Conservation (phyloP, 139 green algal genomes). For the Diplosphaera chodatii region DNA sequence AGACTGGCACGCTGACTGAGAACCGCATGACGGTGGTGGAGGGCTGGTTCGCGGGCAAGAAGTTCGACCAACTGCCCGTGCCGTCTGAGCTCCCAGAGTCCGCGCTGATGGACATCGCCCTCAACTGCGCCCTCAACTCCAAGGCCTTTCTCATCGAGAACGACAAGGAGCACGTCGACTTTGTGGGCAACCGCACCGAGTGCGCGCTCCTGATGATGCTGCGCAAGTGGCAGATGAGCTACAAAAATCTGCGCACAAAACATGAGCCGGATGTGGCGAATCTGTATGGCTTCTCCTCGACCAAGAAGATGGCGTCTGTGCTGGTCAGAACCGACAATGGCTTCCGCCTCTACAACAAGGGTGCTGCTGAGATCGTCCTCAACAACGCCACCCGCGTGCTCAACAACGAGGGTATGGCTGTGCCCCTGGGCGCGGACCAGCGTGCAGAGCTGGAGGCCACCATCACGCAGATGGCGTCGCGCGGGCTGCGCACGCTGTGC, state of each 20-base stretch:
- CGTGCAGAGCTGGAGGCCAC: conserved; percentile 42
- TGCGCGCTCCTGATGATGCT: conserved; percentile 84
- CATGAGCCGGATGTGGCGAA: conserved; percentile 27
- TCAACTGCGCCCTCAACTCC: conserved; percentile 74
- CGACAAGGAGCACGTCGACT: conserved; percentile 42
- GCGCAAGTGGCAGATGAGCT: conserved; percentile 40
- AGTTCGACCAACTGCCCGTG: conserved; percentile 21
- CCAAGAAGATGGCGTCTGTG: conserved; percentile 78
- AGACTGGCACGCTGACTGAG: conserved; percentile 94
- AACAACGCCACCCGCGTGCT: conserved; percentile 55
- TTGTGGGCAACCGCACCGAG: conserved; percentile 93
- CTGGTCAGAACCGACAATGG: conserved; percentile 45
- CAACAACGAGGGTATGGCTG: conserved; percentile 35
- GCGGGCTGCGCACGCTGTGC: conserved; percentile 83
- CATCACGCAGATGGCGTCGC: conserved; percentile 65
- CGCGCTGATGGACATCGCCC: conserved; percentile 45
- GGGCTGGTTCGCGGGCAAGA: conserved; percentile 73
- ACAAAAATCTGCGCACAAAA: conserved; percentile 16
- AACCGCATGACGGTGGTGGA: conserved; percentile 97
- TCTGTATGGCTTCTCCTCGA: conserved; percentile 83
- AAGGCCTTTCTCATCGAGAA: conserved; percentile 77
- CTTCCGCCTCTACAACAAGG: conserved; percentile 88
- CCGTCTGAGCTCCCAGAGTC: conserved; percentile 28
- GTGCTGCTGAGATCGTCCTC: conserved; percentile 92
- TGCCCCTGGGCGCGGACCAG: conserved; percentile 38